Conservation (phyloP, 495 filamentous ascomycete species). For the Podospora pseudopauciseta region DNA sequence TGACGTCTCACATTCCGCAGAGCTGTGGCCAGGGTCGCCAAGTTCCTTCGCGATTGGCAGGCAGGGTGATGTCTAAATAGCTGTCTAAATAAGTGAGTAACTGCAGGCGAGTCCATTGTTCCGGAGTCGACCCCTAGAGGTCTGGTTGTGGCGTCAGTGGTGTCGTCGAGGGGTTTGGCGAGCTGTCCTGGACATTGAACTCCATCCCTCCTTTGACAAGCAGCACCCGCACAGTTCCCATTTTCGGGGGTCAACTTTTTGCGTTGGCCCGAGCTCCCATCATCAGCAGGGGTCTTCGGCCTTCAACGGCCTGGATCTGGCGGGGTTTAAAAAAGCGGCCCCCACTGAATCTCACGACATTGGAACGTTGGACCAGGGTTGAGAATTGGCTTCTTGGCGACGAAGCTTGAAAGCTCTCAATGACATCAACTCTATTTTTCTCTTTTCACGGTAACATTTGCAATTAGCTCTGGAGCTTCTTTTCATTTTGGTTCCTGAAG, state of each 20-base stretch:
- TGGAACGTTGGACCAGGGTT: not conserved
- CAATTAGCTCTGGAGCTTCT: not conserved
- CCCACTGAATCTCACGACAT: not conserved
- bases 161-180: not conserved
- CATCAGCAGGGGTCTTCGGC: not conserved
- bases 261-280: constrained; percentile 32
- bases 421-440: not conserved
- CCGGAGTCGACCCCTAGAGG: not conserved
- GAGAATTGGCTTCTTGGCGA: not conserved
- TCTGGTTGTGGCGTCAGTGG: constrained; percentile 1
- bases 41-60: constrained; percentile 59
- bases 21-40: constrained; percentile 39
- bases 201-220: constrained; percentile 2
- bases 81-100: constrained; percentile 75
- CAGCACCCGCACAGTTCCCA: not conserved
- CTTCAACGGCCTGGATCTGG: not conserved
- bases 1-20: constrained; percentile 37
- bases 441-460: not conserved
- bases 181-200: constrained; percentile 7
- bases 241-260: constrained; percentile 17
- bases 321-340: not conserved
- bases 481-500: not conserved
- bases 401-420: not conserved
- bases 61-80: constrained; percentile 72
- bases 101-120: constrained; percentile 76